A percentile compares a stretch with the other conserved stretches of the same genome.
These are phyloP conservation scores for Epipyxis sp. DNA, from an alignment of 108 stramenopile genomes.

Conservation along the genomic window DNA sequence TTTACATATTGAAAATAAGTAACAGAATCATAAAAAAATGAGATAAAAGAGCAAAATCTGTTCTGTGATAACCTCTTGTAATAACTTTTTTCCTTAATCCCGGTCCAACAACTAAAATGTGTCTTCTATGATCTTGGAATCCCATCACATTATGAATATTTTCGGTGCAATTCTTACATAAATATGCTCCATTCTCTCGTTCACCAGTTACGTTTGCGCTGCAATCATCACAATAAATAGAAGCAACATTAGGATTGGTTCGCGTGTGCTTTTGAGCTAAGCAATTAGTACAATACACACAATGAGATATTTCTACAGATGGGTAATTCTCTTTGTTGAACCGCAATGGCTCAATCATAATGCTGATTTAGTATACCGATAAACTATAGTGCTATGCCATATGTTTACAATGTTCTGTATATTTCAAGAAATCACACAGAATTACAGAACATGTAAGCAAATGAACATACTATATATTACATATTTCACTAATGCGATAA, in stretches of 20 bases:
- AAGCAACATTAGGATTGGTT: conserved; percentile 1
- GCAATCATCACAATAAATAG: conserved; percentile 13
- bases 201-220: background rate
- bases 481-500: no score
- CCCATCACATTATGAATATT: background rate
- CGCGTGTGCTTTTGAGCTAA: background rate
- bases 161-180: conserved; percentile 18
- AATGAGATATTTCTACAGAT: background rate
- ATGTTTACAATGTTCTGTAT: no score
- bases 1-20: no score
- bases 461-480: no score
- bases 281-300: conserved; percentile 6
- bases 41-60: no score
- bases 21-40: no score
- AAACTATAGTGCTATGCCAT: no score
- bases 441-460: no score
- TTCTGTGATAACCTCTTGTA: no score
- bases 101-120: conserved; percentile 7
- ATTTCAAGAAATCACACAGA: no score
- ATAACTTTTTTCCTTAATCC: conserved; percentile 23
- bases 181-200: background rate
- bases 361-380: background rate
- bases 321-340: background rate
- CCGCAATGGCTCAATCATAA: conserved; percentile 27
- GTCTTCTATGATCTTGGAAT: background rate